Base-by-base conservation (phyloP, 371 early-diverging fungal genomes). In the Saksenaea oblongispora region DNA sequence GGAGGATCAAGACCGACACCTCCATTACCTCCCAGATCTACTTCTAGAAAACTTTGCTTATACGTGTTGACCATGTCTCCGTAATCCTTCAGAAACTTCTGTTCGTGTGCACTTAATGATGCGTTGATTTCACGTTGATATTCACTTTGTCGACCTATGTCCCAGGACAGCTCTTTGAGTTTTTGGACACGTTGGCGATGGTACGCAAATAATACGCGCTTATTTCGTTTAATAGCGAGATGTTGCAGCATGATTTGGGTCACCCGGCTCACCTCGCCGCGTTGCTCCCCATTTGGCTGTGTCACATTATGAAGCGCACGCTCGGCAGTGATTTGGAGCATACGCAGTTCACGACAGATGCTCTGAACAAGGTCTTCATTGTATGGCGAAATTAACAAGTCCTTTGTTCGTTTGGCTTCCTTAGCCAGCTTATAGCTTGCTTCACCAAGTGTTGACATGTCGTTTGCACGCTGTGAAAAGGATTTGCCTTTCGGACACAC, bases 171-270 rank as follows among this genome's bases (percentile, higher is more conserved):
- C 34, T 87, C 86, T 66, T 86, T 84, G 44, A 96, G 65, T 54
- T 87, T 85, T 59, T 89, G 86, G 22, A 89, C 42, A 0, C 97
- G 86, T 26, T 89, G 86, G 10, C 82, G 80, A 62, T 94, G 94
- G 69, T 97, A 97, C 2, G 94, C 94, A 70, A 96, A 87, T n/a
- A 97, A 75, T 14, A 91, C 87, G 2, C 95, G 91, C 57, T 95
- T 95, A 84, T 92, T 93, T 34, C 95, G 83, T 54, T 84, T 82
- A 22, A 91, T 69, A 13, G 85, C 71, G 18, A 82, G 71, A 54
- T 84, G 78, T 53, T 87, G 82, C 35, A 93, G 70, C 66, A 83
- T 71, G n/a, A 78, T 59, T 54, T 70, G 68, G 36, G 75, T 64
- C 55, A 82, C 61, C 36, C 73, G 72, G 56, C 78, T 73, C 28